phyloP scores from a whole-genome alignment of 2,329 filamentous ascomycete species.

The Corynespora cassiicola region DNA sequence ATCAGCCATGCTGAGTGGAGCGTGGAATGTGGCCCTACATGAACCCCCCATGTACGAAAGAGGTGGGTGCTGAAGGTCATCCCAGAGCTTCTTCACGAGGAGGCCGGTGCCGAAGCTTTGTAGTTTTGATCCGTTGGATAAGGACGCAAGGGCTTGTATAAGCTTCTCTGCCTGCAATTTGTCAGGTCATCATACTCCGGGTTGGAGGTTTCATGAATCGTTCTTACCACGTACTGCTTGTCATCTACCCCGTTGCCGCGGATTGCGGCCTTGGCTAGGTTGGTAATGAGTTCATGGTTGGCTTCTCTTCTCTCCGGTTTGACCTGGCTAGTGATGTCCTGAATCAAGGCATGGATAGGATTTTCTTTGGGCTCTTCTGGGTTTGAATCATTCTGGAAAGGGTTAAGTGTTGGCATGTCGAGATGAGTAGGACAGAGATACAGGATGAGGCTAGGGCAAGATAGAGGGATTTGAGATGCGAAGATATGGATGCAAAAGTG shows the following conservation, averaged over 20 bases:
- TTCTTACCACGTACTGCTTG: slow-evolving; percentile 14
- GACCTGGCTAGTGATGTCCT: slow-evolving; percentile 9
- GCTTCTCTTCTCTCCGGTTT: slow-evolving; percentile 4
- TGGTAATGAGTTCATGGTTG: slow-evolving; percentile 7
- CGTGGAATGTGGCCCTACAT: no score
- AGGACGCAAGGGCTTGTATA: slow-evolving; percentile 9
- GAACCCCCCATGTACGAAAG: slow-evolving; percentile 20
- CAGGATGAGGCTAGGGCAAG: no score
- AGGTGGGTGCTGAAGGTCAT: slow-evolving; percentile 50
- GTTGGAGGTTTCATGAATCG: neutral
- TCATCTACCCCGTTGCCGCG: slow-evolving; percentile 7
- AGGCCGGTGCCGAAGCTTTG: slow-evolving; percentile 6
- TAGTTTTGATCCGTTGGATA: slow-evolving; percentile 7
- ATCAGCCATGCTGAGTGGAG: no score
- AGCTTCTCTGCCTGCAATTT: slow-evolving; percentile 13
- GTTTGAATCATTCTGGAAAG: neutral
- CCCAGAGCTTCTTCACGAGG: slow-evolving; percentile 35
- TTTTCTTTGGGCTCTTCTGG: slow-evolving; percentile 3
- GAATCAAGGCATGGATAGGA: slow-evolving; percentile 5
- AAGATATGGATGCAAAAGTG: no score
- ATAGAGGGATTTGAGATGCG: no score
- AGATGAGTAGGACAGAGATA: no score
- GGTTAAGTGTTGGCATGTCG: slow-evolving; percentile 3
- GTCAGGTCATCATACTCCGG: neutral
- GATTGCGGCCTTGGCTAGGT: slow-evolving; percentile 5